Conservation (phyloP, 768 basidiomycete species). For the Phaffia australis region DNA sequence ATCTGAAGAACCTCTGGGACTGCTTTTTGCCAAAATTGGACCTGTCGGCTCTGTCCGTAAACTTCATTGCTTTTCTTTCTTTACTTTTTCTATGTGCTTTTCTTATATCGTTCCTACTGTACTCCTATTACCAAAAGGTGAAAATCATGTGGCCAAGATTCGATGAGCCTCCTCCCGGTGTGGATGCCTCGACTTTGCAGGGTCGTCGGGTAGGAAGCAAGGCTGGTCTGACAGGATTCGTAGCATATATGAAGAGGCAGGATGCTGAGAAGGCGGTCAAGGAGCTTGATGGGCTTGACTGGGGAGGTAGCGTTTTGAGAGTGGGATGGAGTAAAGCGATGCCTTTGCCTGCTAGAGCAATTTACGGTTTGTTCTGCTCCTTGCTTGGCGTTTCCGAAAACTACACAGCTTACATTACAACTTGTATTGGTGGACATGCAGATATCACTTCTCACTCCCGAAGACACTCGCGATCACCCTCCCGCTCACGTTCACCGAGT, state of each 20-base stretch:
- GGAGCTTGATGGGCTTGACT: constrained; percentile 84
- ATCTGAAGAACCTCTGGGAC: constrained; percentile 72
- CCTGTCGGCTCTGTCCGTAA: constrained; percentile 75
- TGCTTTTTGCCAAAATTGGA: constrained; percentile 80
- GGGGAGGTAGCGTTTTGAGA: constrained; percentile 77
- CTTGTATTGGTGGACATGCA: not conserved
- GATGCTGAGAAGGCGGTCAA: constrained; percentile 82
- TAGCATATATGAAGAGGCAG: constrained; percentile 85
- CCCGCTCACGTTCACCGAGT: constrained; percentile 34
- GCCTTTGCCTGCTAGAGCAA: constrained; percentile 58
- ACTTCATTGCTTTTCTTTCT: constrained; percentile 23
- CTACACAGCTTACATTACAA: too few relatives aligned
- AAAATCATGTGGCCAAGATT: constrained; percentile 98
- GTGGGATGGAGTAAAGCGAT: constrained; percentile 98
- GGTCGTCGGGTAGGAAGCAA: constrained; percentile 51
- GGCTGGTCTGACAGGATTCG: constrained; percentile 82
- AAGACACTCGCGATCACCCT: constrained; percentile 41
- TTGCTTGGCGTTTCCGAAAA: not conserved
- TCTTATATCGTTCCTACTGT: not conserved
- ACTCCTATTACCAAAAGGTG: constrained; percentile 47
- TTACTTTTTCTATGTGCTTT: constrained; percentile 24
- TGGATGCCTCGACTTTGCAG: constrained; percentile 64
- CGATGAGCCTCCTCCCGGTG: constrained; percentile 54
- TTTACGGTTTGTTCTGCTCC: constrained; percentile 57
- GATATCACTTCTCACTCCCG: constrained; percentile 14